Percentiles rank a stretch among this genome's conserved stretches.
These are phyloP conservation scores for Kodamaea restingae DNA, from an alignment of 805 yeast genomes.

Conservation along the genomic window DNA sequence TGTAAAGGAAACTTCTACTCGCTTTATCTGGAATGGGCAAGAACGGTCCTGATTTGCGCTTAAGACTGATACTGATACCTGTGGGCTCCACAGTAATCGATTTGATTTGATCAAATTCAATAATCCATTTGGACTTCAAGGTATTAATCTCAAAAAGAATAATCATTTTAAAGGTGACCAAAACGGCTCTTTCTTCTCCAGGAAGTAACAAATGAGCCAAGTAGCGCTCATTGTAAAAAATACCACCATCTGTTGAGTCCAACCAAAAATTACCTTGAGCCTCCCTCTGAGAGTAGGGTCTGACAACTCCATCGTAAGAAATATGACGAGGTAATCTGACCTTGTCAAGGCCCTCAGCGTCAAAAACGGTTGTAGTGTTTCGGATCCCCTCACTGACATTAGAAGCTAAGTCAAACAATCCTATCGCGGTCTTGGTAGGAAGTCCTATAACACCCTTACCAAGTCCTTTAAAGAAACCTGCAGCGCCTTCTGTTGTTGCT, in stretches of 20 bases:
- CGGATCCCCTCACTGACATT: constrained; percentile 92
- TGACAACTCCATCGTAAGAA: constrained; percentile 64
- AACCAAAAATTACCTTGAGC: constrained; percentile 95
- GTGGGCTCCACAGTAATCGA: constrained; percentile 72
- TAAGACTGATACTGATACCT: constrained; percentile 68
- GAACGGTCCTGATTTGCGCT: constrained; percentile 52
- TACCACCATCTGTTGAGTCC: constrained; percentile 78
- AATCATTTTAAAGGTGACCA: constrained; percentile 70
- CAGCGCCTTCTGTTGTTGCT: constrained; percentile 81
- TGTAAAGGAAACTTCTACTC: constrained; percentile 64
- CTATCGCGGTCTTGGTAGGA: constrained; percentile 96
- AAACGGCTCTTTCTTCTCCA: constrained; percentile 71
- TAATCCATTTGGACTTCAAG: constrained; percentile 66
- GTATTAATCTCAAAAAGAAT: constrained; percentile 61
- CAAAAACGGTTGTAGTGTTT: constrained; percentile 87
- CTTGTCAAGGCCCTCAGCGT: constrained; percentile 68
- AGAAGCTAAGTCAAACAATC: constrained; percentile 86
- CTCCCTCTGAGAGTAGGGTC: constrained; percentile 72
- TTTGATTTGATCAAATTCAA: constrained; percentile 58
- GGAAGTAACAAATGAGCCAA: constrained; percentile 82
- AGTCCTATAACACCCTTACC: constrained; percentile 94
- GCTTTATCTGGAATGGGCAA: constrained; percentile 71
- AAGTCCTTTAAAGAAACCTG: constrained; percentile 88
- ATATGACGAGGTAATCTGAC: constrained; percentile 81
- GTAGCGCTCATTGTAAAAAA: constrained; percentile 65